Percentiles rank a stretch among this genome's conserved stretches.
Conservation (phyloP, 345 rosid genomes). For the Microthlaspi erraticum region DNA sequence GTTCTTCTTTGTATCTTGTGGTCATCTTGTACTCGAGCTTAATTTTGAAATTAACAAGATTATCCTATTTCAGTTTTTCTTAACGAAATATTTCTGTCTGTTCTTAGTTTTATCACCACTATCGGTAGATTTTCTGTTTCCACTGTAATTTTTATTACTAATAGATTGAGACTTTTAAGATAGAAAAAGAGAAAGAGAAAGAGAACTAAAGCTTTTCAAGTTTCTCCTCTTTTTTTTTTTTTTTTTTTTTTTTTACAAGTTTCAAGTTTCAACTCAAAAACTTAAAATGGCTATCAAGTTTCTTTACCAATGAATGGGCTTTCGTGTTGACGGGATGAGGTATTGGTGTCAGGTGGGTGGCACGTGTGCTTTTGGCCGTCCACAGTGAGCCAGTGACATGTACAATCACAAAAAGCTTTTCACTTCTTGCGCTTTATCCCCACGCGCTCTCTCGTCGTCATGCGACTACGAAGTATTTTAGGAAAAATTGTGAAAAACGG, state of each 20-base stretch:
- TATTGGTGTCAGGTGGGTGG: conserved; percentile 35
- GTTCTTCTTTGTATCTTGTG: no score
- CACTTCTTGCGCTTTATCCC: not conserved
- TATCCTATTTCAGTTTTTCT: not conserved
- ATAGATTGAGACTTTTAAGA: not conserved
- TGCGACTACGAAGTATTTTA: no score
- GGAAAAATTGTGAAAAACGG: no score
- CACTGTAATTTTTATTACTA: not conserved
- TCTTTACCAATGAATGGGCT: no score
- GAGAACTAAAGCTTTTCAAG: no score
- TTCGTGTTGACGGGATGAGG: conserved; percentile 23
- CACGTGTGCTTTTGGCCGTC: conserved; percentile 30
- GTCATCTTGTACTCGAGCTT: not conserved
- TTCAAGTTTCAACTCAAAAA: no score
- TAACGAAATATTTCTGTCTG: not conserved
- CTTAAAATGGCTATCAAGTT: conserved; percentile 7
- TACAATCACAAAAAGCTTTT: not conserved
- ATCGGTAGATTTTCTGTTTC: conserved; percentile 6
- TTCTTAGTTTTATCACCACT: not conserved
- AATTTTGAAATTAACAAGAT: conserved; percentile 7
- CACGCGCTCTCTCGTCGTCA: conserved; percentile 23
- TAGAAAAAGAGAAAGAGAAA: not conserved
- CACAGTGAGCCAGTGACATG: conserved; percentile 6
- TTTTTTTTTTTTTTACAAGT: no score
- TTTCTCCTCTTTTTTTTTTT: not conserved